These are phyloP conservation scores for Penicillium sp. DNA, from an alignment of 2,329 filamentous ascomycete genomes.

Conservation along the genomic window DNA sequence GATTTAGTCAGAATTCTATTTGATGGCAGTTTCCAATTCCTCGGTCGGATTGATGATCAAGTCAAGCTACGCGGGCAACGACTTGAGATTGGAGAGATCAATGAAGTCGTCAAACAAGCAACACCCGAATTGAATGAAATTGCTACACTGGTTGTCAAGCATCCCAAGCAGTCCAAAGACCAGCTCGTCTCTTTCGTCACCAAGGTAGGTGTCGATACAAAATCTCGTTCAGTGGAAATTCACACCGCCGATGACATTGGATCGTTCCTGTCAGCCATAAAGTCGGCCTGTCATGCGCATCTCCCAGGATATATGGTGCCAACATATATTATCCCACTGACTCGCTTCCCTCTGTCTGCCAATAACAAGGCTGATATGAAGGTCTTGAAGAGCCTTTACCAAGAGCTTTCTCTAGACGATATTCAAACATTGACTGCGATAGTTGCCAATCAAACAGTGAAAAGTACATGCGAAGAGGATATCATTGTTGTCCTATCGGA, in stretches of 20 bases:
- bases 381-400: slow-evolving; percentile 66
- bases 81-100: slow-evolving; percentile 88
- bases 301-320: slow-evolving; percentile 90
- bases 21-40: slow-evolving; percentile 81
- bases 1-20: slow-evolving; percentile 81
- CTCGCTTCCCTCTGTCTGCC: slow-evolving; percentile 73
- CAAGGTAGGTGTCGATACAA: slow-evolving; percentile 13
- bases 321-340: slow-evolving; percentile 73
- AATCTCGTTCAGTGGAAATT: slow-evolving; percentile 20
- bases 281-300: slow-evolving; percentile 64
- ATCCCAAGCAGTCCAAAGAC: slow-evolving; percentile 72
- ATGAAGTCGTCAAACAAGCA: slow-evolving; percentile 71
- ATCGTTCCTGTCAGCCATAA: slow-evolving; percentile 50
- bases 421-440: slow-evolving; percentile 58
- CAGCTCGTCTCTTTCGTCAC: slow-evolving; percentile 76
- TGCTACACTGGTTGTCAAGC: slow-evolving; percentile 73
- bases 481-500: slow-evolving; percentile 58
- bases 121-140: slow-evolving; percentile 64
- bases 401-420: slow-evolving; percentile 58
- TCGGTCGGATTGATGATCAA: slow-evolving; percentile 86
- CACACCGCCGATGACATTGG: slow-evolving; percentile 44
- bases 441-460: slow-evolving; percentile 24
- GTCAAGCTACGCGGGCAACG: slow-evolving; percentile 88
- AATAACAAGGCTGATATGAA: slow-evolving; percentile 89
- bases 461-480: slow-evolving; percentile 36